Evolutionary conservation across 495 filamentous ascomycete genomes (phyloP).

Genomic region (Sporormia fimetaria): DNA sequence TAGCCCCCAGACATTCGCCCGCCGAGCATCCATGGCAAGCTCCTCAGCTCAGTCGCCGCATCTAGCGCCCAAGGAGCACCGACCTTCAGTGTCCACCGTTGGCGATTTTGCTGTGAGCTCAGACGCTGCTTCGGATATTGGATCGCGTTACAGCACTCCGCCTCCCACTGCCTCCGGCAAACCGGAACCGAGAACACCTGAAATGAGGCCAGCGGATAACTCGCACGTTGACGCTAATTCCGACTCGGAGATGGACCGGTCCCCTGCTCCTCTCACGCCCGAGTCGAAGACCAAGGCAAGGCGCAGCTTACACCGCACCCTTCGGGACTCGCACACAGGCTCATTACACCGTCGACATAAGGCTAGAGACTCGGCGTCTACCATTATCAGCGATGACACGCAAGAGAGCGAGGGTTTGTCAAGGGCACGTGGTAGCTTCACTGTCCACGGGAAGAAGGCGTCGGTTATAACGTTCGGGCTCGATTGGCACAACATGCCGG

Average conservation of each 20-base stretch:
- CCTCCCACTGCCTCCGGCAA: slow-evolving; percentile 13
- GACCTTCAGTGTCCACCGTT: slow-evolving; percentile 18
- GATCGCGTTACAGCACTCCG: slow-evolving; percentile 18
- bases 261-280: slow-evolving; percentile 13
- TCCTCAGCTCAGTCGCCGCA: slow-evolving; percentile 27
- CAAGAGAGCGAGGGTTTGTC: slow-evolving; percentile 52
- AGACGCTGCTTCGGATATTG: slow-evolving; percentile 13
- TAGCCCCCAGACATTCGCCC: slow-evolving; percentile 25
- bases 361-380: slow-evolving; percentile 61
- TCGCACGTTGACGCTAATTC: slow-evolving; percentile 33
- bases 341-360: slow-evolving; percentile 45
- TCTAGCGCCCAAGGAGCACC: slow-evolving; percentile 14
- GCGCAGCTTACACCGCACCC: slow-evolving; percentile 85
- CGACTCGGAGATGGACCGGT: slow-evolving; percentile 26
- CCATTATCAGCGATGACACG: slow-evolving; percentile 51
- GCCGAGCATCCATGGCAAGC: slow-evolving; percentile 27
- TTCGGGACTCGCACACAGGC: slow-evolving; percentile 63
- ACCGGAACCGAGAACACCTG: slow-evolving; percentile 5
- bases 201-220: slow-evolving; percentile 27
- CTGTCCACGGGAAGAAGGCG: slow-evolving; percentile 94
- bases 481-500: slow-evolving; percentile 66
- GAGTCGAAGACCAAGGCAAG: slow-evolving; percentile 49
- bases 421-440: slow-evolving; percentile 76
- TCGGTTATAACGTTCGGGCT: slow-evolving; percentile 89
- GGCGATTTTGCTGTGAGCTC: slow-evolving; percentile 15